Evolutionary conservation across 2,329 filamentous ascomycete species (phyloP).

Genomic region (Ascochyta rabiei): DNA sequence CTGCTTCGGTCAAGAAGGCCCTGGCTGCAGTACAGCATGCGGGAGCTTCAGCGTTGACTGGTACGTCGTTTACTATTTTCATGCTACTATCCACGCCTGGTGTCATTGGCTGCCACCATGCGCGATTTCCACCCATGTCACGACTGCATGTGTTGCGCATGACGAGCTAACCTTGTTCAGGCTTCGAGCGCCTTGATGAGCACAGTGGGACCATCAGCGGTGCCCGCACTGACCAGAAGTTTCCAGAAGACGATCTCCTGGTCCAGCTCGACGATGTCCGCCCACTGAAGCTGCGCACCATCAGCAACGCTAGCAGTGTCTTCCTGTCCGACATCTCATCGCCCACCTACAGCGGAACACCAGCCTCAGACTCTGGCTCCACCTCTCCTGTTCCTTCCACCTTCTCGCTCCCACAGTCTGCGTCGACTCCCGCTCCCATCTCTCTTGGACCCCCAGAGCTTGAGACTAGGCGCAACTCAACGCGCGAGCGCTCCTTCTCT

Average conservation of each 20-base stretch:
- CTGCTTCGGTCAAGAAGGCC: conserved; percentile 39
- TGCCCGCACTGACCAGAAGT: conserved; percentile 22
- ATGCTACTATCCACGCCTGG: conserved; percentile 10
- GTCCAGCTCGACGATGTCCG: conserved; percentile 35
- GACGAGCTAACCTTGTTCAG: conserved; percentile 25
- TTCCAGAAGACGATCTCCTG: conserved; percentile 30
- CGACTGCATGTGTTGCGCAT: conserved; percentile 8
- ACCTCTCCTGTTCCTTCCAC: conserved; percentile 30
- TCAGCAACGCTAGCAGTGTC: conserved; percentile 41
- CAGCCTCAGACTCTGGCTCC: conserved; percentile 33
- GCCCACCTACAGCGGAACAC: conserved; percentile 30
- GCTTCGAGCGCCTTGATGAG: conserved; percentile 41
- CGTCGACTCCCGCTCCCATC: conserved; percentile 37
- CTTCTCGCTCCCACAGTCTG: conserved; percentile 30
- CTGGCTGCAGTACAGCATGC: conserved; percentile 50
- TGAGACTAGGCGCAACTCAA: conserved; percentile 18
- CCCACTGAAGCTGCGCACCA: conserved; percentile 31
- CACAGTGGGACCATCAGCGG: conserved; percentile 25
- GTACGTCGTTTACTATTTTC: conserved; percentile 34
- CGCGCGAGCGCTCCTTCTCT: conserved; percentile 43
- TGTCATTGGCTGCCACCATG: conserved; percentile 10
- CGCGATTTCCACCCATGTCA: conserved; percentile 15
- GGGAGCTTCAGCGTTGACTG: conserved; percentile 54
- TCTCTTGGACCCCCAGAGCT: conserved; percentile 33
- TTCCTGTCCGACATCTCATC: conserved; percentile 35